Evolutionary conservation across 2,329 filamentous ascomycete species (phyloP), one percentile per base, ranked within the genome.

Genomic region (Aspergillus glaucus): DNA sequence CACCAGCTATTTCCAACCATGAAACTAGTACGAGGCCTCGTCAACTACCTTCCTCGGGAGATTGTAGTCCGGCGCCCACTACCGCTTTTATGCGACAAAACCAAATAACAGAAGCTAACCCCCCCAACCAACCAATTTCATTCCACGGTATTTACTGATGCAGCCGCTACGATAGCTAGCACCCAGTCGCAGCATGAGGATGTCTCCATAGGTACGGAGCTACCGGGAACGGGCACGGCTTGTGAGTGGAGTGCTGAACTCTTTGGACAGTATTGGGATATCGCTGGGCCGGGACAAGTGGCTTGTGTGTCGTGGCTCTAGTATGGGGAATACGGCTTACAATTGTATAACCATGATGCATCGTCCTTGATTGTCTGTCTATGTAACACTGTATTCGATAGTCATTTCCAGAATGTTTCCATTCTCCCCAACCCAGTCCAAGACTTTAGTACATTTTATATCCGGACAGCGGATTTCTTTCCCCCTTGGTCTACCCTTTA

Each of bases 381-480:
- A 4, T 21, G 21, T 21, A 21, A 21, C 21, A 21, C 21, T 21
- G 21, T 21, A 3, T 4, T 21, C 21, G 21, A 21, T 21, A 21
- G 21, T 21, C 21, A 21, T 4, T 21, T 21, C 21, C 21, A 21
- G 21, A 21, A 4, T 21, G 21, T 21, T 21, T 21, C 21, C 3
- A 21, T 21, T 68, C 68, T 24, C 62, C 62, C 66, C 65, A 68
- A 4, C 65, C 66, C 26, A 62, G 58, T 1, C 62, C 63, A 14
- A 70, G 54, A 8, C 50, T 48, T n/a, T 57, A 52, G 49, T 68
- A 70, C 62, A 69, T 65, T 4, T 48, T 50, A 1, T 73, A 72
- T 0, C 72, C 74, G 45, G 77, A 77, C 0, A 78, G 53, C 0
- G 76, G 76, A 39, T 15, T 15, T 15, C 15, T 15, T 15, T 15